Evolutionary conservation across 2,329 filamentous ascomycete species (phyloP), one percentile per base, ranked within the genome.

Genomic region (Anisogramma anomala): DNA sequence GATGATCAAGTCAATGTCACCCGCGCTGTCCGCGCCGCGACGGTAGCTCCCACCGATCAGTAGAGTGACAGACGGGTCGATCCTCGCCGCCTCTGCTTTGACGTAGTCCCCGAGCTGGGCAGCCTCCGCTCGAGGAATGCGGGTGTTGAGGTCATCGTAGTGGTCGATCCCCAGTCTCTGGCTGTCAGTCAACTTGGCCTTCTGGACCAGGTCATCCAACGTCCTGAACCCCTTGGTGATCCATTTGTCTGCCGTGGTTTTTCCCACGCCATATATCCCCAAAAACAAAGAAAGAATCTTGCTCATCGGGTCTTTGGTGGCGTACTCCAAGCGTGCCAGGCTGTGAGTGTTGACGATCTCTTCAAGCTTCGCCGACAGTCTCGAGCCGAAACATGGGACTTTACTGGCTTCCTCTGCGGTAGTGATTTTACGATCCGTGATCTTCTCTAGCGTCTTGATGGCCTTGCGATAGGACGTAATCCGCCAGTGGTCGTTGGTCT

Each of bases 11-110:
- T 95, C 89, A 42, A 95, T 82, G 55, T 95, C 89, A 3, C 84
- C 78, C 6, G 79, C 91, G 38, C 72, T 72, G 22, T 70, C 59
- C 3, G 84, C 74, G 14, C 89, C 88, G 22, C 89, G 77, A 18
- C 89, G 77, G 56, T 93, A 95, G 43, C 84, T 93, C 1, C 89
- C 89, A 33, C 82, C 79, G 35, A 94, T 72, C 35, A 86, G 82
- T 43, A 85, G 63, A 56, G 86, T 68, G 42, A 88, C 75, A 0
- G 59, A 56, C 0, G 66, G 56, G 53, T 94, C 84, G 18, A 88
- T 65, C 6, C 56, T 54, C 5, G 63, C 61, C 1, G 85, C 72
- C 0, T 72, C 69, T 6, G 62, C 61, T 36, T 65, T 71, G 13
- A 95, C 82, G 32, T 81, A 64, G 0, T 61, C 63, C 0, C 77